Evolutionary conservation across 495 filamentous ascomycete species (phyloP), one percentile per base, ranked within the genome.

Genomic region (Hypoxylon lienhwacheense): DNA sequence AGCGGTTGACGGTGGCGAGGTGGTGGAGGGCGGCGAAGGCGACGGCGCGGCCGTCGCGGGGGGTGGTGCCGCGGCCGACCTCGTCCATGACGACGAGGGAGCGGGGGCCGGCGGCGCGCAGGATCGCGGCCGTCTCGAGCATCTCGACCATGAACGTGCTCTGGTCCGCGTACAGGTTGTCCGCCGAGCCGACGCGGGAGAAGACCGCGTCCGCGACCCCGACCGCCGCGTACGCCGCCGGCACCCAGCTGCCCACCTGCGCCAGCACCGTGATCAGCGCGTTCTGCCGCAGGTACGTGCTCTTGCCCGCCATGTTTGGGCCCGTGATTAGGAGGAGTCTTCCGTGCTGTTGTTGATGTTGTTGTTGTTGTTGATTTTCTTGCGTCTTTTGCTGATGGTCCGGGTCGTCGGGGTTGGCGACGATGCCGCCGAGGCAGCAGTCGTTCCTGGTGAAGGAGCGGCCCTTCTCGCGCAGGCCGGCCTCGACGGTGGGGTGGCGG

Each of bases 11-110:
- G 45, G 82, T 73, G 49, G 89, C 82, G 25, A 98, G 71, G 68
- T 96, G 89, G 59, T 92, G 79, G 26, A 98, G 73, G 63, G 84
- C 87, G 1, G 93, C 93, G 65, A 89, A 97, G 5, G 89, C 90
- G 7, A 98, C 83, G 1, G 93, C 95, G 7, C 85, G 77, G 2
- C 93, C 95, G 64, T 97, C 95, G 53, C 88, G 84, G 0, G 93
- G 90, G 2, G 91, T 95, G 6, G 95, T 98, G 1, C 93, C 93
- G 15, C 93, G 81, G 0, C 93, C 93, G 14, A 98, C 85, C 73
- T 98, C 93, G 66, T 98, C 93, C 92, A 98, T 97, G 64, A 98
- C 90, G n/a, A 97, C 93, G 57, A 98, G 91, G 0, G 84, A 89
- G 3, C 82, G 74, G 7, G 75, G 68, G 7, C 86, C 89, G 0